These are phyloP conservation scores for Sphagnum magellanicum DNA, from an alignment of 228 moss, liverwort and hornwort genomes.

Conservation along the genomic window DNA sequence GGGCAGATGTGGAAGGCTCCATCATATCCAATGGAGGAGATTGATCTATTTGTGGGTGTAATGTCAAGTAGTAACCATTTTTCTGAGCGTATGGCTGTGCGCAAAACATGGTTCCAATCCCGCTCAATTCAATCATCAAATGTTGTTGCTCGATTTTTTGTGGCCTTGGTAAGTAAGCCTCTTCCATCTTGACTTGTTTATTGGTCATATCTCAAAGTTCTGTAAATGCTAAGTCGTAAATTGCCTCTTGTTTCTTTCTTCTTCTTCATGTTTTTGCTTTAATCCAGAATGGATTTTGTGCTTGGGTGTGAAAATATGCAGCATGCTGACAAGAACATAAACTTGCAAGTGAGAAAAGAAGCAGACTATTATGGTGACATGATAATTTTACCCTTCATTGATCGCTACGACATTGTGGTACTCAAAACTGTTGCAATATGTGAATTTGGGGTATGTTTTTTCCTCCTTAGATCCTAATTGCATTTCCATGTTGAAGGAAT, in stretches of 20 bases:
- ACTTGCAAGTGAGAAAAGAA: neutral
- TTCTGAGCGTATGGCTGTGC: slow-evolving; percentile 54
- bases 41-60: slow-evolving; percentile 50
- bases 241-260: neutral
- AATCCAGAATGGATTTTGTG: neutral
- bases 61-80: slow-evolving; percentile 57
- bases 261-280: neutral
- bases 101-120: slow-evolving; percentile 61
- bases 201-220: neutral
- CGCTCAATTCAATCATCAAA: slow-evolving; percentile 36
- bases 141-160: slow-evolving; percentile 60
- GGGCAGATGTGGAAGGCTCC: slow-evolving; percentile 54
- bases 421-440: neutral
- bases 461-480: neutral
- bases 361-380: neutral
- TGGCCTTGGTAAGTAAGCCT: slow-evolving; percentile 31
- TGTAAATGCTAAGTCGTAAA: slow-evolving; percentile 1
- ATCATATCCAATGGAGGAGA: slow-evolving; percentile 18
- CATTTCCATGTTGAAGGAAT: no score
- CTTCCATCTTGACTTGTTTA: neutral
- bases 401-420: neutral
- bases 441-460: neutral
- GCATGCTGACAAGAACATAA: neutral
- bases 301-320: neutral
- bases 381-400: neutral